Evolutionary conservation across 2,329 filamentous ascomycete genomes (phyloP).

Genomic region (Amphichorda felina): DNA sequence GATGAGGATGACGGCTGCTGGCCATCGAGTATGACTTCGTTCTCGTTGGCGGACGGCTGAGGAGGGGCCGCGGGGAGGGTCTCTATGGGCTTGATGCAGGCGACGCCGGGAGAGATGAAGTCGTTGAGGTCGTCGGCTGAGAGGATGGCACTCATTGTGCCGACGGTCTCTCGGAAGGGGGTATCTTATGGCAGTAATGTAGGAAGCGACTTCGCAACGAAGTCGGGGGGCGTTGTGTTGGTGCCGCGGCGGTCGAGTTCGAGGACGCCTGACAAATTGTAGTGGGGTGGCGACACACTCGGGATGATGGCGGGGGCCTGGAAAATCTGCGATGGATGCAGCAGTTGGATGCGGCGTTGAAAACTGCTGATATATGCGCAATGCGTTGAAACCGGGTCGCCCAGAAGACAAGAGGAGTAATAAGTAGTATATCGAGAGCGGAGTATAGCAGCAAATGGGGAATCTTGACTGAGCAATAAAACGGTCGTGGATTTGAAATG

Average conservation of each 20-base stretch:
- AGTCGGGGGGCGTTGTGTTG: neutral
- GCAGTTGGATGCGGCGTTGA: neutral
- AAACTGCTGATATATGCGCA: no score
- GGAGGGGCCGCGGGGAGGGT: slow-evolving; percentile 53
- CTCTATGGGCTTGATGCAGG: slow-evolving; percentile 96
- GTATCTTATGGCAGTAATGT: no score
- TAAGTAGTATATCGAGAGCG: no score
- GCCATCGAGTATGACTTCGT: slow-evolving; percentile 92
- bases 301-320: neutral
- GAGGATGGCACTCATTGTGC: slow-evolving; percentile 87
- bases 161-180: neutral
- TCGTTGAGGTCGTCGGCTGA: slow-evolving; percentile 96
- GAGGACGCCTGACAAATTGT: neutral
- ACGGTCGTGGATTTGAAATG: slow-evolving; percentile 20
- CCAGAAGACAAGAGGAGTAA: neutral
- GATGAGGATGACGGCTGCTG: slow-evolving; percentile 41
- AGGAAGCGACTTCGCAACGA: no score
- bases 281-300: neutral
- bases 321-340: neutral
- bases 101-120: slow-evolving; percentile 95
- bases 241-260: neutral
- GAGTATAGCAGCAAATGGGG: neutral
- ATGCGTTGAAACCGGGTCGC: no score
- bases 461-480: slow-evolving; percentile 14
- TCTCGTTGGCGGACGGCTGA: slow-evolving; percentile 30